Evolutionary conservation across 352 stramenopile species (phyloP), one percentile per base, ranked within the genome.

Genomic region (Aphanomyces stellatus): DNA sequence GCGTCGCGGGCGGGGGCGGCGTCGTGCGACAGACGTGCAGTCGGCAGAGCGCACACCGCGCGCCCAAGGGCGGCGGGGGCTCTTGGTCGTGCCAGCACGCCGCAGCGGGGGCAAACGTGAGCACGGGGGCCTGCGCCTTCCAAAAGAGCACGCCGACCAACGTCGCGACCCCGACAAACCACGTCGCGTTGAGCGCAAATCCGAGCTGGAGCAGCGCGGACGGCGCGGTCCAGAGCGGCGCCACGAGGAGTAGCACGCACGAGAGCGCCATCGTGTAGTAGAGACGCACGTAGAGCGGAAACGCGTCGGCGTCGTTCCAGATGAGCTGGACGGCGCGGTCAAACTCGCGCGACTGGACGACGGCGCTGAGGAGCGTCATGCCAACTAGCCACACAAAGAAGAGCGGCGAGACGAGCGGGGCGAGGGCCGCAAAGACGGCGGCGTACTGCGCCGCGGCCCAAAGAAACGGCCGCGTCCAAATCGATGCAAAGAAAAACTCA

Each of bases 301-400:
- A 81, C 8, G 62, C 61, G 1, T 72, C 74, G 2, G 69, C 49
- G 27, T 78, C 71, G 15, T 72, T 66, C 10, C 72, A 74, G n/a
- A 87, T 71, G 1, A 55, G 71, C 27, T 71, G 60, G 8, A 87
- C 62, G 22, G 69, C 72, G 11, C 59, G 48, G 24, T 77, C 71
- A 37, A 87, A 76, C 6, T 77, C 74, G 25, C 69, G 60, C 25
- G 76, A 78, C 65, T 82, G 78, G 63, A 71, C 69, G 4, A 87
- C 64, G 43, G 81, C 81, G 60, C 78, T 81, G 0, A 87, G 60
- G 19, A 75, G 56, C 42, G 81, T 71, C 25, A 69, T 66, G 5
- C 70, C 71, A 28, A 64, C 34, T 4, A 80, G 61, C 78, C 77
- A 85, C 5, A 69, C 77, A 78, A 19, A 75, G 65, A 57, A 82